Conservation (phyloP, 2,329 filamentous ascomycete species). For the Rhynchosporium agropyri region DNA sequence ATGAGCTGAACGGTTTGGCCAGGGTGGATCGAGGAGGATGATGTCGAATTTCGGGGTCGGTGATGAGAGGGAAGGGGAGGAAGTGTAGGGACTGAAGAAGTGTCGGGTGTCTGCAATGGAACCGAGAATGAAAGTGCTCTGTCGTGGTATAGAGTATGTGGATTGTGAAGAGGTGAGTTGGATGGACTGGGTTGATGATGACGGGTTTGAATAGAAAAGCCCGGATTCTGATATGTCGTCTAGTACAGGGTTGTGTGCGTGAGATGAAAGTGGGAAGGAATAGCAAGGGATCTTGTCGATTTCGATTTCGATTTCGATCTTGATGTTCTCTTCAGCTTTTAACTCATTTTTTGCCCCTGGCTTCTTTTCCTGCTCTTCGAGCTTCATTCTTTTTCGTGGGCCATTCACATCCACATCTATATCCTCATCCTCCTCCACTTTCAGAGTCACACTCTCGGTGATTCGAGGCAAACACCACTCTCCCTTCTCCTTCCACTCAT, state of each 20-base stretch:
- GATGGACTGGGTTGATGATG: too few species aligned
- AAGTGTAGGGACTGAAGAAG: constrained; percentile 47
- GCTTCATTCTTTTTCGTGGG: not conserved
- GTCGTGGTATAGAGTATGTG: constrained; percentile 44
- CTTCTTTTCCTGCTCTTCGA: not conserved
- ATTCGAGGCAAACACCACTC: constrained; percentile 42
- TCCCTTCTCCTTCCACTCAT: constrained; percentile 39
- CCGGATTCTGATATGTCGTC: too few species aligned
- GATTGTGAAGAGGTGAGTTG: too few species aligned
- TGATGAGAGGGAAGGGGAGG: not conserved
- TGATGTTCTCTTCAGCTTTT: too few species aligned
- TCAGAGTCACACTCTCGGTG: not conserved
- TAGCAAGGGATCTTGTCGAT: too few species aligned
- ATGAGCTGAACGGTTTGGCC: constrained; percentile 76
- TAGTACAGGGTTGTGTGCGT: too few species aligned
- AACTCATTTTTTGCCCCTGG: not conserved
- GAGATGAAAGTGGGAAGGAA: too few species aligned
- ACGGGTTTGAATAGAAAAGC: too few species aligned
- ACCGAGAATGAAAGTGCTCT: constrained; percentile 52
- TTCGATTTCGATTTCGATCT: too few species aligned
- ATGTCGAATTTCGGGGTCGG: constrained; percentile 60
- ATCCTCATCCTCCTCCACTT: constrained; percentile 14
- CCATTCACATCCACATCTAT: too few species aligned
- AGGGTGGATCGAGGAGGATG: constrained; percentile 75
- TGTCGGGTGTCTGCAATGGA: constrained; percentile 48